Base-by-base conservation (phyloP, 2,329 filamentous ascomycete species). In the Botrytis hyacinthi region DNA sequence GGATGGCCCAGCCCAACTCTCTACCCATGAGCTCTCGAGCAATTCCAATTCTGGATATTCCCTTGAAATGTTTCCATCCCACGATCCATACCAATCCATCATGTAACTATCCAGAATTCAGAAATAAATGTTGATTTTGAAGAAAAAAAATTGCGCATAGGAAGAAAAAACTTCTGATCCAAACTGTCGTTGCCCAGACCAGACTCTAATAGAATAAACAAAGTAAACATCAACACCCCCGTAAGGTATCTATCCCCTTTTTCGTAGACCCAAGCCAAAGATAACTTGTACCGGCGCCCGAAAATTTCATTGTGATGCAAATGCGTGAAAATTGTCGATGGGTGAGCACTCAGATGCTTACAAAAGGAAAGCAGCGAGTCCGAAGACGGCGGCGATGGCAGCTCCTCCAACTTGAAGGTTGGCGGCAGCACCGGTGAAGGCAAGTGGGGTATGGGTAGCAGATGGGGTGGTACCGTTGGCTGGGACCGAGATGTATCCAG, bases 221-320 rank as follows among this genome's bases (percentile, higher is more conserved):
- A 69, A 57, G 63, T 57, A 73, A 70, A 69, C 46, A 65, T 70
- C 69, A 73, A 65, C 29, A 75, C 70, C 73, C 71, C 74, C 71
- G n/a, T 32, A 74, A 29, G 63, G 65, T 70, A 71, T 67, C 40
- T n/a, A 63, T 18, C 65, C 54, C 65, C 66, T 76, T 74, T 73
- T 73, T 79, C 79, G 76, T 80, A 76, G 80, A 79, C 78, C 78
- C 77, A 79, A 77, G 76, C 77, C 74, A 73, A 32, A 26, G 29
- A n/a, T 22, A 32, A 37, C 66, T n/a, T 42, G 35, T 42, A 70
- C 67, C 71, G 69, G n/a, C n/a, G 59, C 72, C 68, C 74, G 73
- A 71, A 77, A 69, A 75, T 73, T 20, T 73, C 73, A 73, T 77
- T 75, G 75, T 74, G 73, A 69, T 26, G 42, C 48, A 74, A 60